Percentiles rank a stretch among this genome's conserved stretches.
Conservation (phyloP, 441 rosid species). For the Pelargonium myrrhifolium region DNA sequence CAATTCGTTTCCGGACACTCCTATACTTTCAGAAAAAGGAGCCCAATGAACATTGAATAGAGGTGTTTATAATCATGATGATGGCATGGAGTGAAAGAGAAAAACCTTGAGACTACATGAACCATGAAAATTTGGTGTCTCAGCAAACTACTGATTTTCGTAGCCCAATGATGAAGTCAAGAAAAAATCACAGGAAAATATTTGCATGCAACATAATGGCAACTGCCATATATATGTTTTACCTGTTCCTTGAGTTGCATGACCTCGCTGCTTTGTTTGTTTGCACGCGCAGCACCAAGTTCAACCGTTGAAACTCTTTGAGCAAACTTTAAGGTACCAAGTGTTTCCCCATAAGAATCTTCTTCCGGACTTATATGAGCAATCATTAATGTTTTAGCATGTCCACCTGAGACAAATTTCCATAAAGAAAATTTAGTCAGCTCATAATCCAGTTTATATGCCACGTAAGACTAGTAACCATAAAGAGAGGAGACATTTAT, state of each 20-base stretch:
- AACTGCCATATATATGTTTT: background rate
- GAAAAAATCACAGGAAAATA: background rate
- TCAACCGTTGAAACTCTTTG: constrained; percentile 81
- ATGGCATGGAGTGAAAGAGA: no score
- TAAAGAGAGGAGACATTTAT: background rate
- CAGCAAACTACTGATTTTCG: background rate
- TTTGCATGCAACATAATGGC: background rate
- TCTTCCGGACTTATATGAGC: constrained; percentile 89
- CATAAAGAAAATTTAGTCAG: background rate
- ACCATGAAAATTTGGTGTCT: background rate
- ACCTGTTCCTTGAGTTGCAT: constrained; percentile 77
- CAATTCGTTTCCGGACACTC: no score
- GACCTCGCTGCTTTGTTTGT: constrained; percentile 74
- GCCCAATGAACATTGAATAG: no score
- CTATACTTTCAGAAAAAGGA: no score
- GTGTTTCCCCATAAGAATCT: constrained; percentile 69
- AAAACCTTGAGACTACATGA: no score
- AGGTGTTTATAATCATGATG: no score
- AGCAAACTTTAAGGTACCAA: constrained; percentile 85
- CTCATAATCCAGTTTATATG: background rate
- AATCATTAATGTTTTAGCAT: constrained; percentile 88
- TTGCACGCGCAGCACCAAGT: constrained; percentile 73
- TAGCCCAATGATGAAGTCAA: background rate
- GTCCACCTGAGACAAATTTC: constrained; percentile 52
- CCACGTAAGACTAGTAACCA: background rate